phyloP scores from a whole-genome alignment of 2,329 filamentous ascomycete species.

The Setomelanomma holmii region DNA sequence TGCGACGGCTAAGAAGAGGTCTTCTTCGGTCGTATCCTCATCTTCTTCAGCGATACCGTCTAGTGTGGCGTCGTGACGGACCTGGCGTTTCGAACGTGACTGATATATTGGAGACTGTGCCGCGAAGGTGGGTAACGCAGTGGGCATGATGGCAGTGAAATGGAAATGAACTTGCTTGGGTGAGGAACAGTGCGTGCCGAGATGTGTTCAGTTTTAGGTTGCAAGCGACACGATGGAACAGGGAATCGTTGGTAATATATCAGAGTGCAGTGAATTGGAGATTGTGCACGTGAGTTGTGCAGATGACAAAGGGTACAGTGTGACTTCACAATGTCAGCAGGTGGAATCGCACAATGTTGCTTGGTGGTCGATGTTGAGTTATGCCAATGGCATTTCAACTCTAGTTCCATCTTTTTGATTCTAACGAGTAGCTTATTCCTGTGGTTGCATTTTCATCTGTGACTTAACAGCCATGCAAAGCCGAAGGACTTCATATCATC shows the following conservation, averaged over 20 bases:
- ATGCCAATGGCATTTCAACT: too few species aligned
- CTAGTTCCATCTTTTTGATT: background rate
- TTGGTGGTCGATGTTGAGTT: background rate
- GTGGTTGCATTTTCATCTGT: background rate
- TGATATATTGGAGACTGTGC: too few species aligned
- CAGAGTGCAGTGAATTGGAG: background rate
- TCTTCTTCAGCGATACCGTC: background rate
- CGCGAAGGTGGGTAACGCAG: too few species aligned
- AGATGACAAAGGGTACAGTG: background rate
- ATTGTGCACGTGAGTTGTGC: background rate
- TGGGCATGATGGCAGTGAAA: too few species aligned
- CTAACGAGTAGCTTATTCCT: background rate
- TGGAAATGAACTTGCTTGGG: background rate
- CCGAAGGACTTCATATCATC: slow-evolving; percentile 47
- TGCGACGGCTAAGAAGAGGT: too few species aligned
- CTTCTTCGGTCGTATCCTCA: too few species aligned
- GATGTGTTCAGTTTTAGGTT: too few species aligned
- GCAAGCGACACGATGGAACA: background rate
- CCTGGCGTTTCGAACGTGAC: too few species aligned
- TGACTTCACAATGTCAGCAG: background rate
- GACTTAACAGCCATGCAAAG: slow-evolving; percentile 21
- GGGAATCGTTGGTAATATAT: background rate
- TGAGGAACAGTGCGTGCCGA: background rate
- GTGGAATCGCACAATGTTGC: too few species aligned
- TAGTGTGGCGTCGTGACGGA: background rate